Evolutionary conservation across 495 filamentous ascomycete species (phyloP).

Genomic region (Penicillium atrosanguineum): DNA sequence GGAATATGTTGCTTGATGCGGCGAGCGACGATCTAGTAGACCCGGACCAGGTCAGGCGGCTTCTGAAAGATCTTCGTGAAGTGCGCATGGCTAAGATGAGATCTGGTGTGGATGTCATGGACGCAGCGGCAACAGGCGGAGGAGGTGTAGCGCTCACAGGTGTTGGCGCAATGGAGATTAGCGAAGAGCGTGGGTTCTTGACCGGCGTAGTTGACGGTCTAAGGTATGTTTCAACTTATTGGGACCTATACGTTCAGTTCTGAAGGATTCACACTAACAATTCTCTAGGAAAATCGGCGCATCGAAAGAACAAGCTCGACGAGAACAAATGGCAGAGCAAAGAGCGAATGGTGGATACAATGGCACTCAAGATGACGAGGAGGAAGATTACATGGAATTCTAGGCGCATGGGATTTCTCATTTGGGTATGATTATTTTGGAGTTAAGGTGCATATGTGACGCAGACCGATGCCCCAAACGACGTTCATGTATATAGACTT

Average conservation of each 20-base stretch:
- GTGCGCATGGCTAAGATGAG: constrained; percentile 87
- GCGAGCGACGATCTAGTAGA: constrained; percentile 83
- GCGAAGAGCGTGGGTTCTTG: constrained; percentile 83
- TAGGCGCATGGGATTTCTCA: constrained; percentile 18
- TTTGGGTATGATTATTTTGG: constrained; percentile 10
- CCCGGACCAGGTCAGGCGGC: constrained; percentile 66
- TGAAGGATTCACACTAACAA: background rate
- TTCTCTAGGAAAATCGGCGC: constrained; percentile 40
- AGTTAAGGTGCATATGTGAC: constrained; percentile 29
- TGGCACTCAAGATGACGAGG: constrained; percentile 43
- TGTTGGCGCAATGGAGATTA: constrained; percentile 86
- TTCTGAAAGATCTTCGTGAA: constrained; percentile 82
- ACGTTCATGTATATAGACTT: constrained; percentile 32
- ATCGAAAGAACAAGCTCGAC: constrained; percentile 47
- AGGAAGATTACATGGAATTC: constrained; percentile 50
- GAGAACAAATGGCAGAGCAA: constrained; percentile 46
- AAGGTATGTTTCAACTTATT: constrained; percentile 43
- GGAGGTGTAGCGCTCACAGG: constrained; percentile 76
- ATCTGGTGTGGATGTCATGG: constrained; percentile 64
- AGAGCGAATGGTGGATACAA: constrained; percentile 40
- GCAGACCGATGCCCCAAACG: constrained; percentile 19
- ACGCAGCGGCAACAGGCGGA: constrained; percentile 57
- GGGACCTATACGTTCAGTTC: background rate
- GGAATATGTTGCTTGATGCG: constrained; percentile 77
- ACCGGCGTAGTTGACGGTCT: constrained; percentile 83